Evolutionary conservation across 176 grass and related monocot genomes (phyloP), one percentile per base, ranked within the genome.

Genomic region (Lolium rigidum): DNA sequence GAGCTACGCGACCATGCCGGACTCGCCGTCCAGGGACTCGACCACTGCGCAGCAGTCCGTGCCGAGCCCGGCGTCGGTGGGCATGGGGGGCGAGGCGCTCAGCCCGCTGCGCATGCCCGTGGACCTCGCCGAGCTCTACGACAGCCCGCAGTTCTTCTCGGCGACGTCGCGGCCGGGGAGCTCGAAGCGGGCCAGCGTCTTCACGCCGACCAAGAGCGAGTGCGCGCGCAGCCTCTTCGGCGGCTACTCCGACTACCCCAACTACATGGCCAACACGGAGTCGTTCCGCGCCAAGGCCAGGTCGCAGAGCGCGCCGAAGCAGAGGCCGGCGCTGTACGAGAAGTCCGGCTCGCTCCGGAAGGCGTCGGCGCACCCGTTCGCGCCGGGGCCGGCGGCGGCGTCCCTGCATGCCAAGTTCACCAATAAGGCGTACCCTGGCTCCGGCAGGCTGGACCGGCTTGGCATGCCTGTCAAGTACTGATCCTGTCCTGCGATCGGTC

Each of bases 241-340:
- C 0, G 92, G 92, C n/a, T 99, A 93, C 87, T 87, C 90, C 62
- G 94, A 94, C 82, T 88, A 90, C 82, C 97, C 97, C 3, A 99
- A 94, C 86, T 99, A 99, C 88, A 99, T 99, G 97, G 78, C 94
- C 2, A 96, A 99, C 85, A 99, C 97, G 0, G 90, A 99, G 80
- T 99, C 97, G 7, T 96, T 94, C 62, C 93, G 78, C 15, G 93
- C 92, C 86, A 99, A 96, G 88, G 86, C 88, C 21, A 84, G 97
- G 4, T 99, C 97, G 11, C 94, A 99, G 51, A 99, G 97, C 54
- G 94, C 94, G 58, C 97, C 97, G 35, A 99, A 82, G 85, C 90
- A 88, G 90, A 65, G 97, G 73, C 92, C 89, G 74, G 86, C 82
- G 7, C 89, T 89, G 64, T 80, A 73, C 69, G 97, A 96, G 1